Percentiles rank a stretch among this genome's conserved stretches.
Evolutionary conservation across 257 asterid genomes (phyloP).

Genomic region (Gentiana straminea): DNA sequence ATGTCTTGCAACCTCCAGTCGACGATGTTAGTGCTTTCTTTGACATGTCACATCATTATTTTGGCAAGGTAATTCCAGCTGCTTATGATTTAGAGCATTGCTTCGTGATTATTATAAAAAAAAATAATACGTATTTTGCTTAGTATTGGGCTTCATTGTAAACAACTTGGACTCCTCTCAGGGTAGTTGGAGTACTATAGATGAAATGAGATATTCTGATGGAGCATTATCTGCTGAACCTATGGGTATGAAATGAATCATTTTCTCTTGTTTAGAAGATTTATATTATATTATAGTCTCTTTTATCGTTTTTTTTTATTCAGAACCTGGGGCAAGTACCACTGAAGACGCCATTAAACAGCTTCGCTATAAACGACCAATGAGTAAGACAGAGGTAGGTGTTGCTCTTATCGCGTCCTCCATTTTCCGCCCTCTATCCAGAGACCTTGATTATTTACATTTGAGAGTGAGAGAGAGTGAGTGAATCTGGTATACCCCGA

Average conservation of each 20-base stretch:
- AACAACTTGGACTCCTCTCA: constrained; percentile 16
- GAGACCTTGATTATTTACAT: too few relatives aligned
- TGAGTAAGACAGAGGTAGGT: constrained; percentile 70
- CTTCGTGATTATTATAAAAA: too few relatives aligned
- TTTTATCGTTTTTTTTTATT: constrained; percentile 6
- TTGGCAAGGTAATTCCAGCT: constrained; percentile 41
- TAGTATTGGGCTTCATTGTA: background rate
- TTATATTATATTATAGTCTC: background rate
- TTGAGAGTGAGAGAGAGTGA: too few relatives aligned
- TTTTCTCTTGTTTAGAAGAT: constrained; percentile 8
- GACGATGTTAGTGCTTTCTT: constrained; percentile 48
- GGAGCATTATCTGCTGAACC: constrained; percentile 30
- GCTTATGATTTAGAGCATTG: too few relatives aligned
- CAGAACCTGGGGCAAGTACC: constrained; percentile 42
- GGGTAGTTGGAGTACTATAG: constrained; percentile 58
- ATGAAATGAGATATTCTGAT: constrained; percentile 45
- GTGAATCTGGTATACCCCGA: background rate
- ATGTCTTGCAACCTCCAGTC: constrained; percentile 80
- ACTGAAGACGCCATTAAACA: constrained; percentile 78
- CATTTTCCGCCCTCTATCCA: too few relatives aligned
- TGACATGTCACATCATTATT: constrained; percentile 45
- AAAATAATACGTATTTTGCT: too few relatives aligned
- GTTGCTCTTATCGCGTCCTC: too few relatives aligned
- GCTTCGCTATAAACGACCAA: constrained; percentile 67
- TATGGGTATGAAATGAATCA: constrained; percentile 24